Evolutionary conservation across 148 eudicot species (phyloP).

Genomic region (Bassia scoparia): DNA sequence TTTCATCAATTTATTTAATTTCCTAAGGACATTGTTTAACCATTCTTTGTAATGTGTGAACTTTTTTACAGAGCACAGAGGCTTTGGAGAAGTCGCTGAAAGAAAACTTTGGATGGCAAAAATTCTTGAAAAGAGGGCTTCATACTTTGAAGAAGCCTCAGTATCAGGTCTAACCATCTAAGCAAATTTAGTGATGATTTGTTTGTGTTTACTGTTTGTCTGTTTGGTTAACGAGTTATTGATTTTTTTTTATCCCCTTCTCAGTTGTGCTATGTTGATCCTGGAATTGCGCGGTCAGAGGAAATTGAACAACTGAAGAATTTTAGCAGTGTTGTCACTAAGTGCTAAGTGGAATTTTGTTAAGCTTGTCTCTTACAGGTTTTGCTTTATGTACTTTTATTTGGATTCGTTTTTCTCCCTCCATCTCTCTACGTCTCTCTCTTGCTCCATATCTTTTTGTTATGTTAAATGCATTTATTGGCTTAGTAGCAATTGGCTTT

Average conservation of each 20-base stretch:
- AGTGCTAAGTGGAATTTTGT: slow-evolving; percentile 34
- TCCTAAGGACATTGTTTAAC: background rate
- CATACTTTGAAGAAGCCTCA: slow-evolving; percentile 83
- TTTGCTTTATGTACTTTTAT: background rate
- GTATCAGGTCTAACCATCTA: slow-evolving; percentile 66
- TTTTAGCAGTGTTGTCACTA: slow-evolving; percentile 40
- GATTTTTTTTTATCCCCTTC: background rate
- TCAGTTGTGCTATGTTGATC: slow-evolving; percentile 85
- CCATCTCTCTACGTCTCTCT: background rate
- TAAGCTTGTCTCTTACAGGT: slow-evolving; percentile 11
- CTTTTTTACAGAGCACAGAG: slow-evolving; percentile 50
- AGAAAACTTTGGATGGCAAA: slow-evolving; percentile 77
- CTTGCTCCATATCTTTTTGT: background rate
- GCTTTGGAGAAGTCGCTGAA: slow-evolving; percentile 62
- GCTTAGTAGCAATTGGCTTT: background rate
- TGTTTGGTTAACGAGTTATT: slow-evolving; percentile 14
- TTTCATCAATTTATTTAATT: no score
- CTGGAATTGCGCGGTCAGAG: slow-evolving; percentile 60
- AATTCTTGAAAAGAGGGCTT: slow-evolving; percentile 71
- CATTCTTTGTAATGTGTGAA: background rate
- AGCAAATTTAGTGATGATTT: background rate
- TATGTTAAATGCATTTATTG: background rate
- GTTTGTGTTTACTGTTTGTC: slow-evolving; percentile 2
- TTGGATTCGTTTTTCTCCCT: background rate
- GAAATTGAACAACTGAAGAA: slow-evolving; percentile 78